These are phyloP conservation scores for Wickerhamomyces queroliae DNA, from an alignment of 805 yeast species.

Conservation along the genomic window DNA sequence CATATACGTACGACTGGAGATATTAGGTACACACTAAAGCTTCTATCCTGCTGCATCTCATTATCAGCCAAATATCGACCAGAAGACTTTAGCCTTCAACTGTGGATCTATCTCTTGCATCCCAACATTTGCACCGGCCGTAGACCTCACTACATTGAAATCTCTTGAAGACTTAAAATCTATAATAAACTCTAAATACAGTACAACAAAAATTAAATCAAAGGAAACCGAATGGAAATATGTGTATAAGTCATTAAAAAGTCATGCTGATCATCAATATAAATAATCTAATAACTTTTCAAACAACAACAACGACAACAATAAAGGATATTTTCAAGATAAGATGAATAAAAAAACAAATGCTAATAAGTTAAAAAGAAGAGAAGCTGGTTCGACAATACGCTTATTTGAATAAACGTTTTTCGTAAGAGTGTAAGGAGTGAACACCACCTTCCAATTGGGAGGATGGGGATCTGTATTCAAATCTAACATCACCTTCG, in stretches of 20 bases:
- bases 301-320: background rate
- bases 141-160: background rate
- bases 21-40: too few species aligned
- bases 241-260: background rate
- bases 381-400: too few species aligned
- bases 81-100: too few species aligned
- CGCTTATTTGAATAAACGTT: constrained; percentile 82
- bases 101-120: too few species aligned
- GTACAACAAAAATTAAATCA: background rate
- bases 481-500: constrained; percentile 78
- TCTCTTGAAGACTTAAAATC: background rate
- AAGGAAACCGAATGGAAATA: background rate
- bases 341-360: background rate
- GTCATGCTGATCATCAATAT: background rate
- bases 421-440: constrained; percentile 94
- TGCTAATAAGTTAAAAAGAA: too few species aligned
- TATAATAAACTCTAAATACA: background rate
- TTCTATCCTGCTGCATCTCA: too few species aligned
- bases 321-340: background rate
- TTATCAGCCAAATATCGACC: too few species aligned
- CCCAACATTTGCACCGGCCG: too few species aligned
- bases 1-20: too few species aligned
- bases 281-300: background rate
- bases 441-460: constrained; percentile 98
- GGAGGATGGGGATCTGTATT: constrained; percentile 97